Evolutionary conservation across 768 basidiomycete species (phyloP).

Genomic region (Coprinellus micaceus): DNA sequence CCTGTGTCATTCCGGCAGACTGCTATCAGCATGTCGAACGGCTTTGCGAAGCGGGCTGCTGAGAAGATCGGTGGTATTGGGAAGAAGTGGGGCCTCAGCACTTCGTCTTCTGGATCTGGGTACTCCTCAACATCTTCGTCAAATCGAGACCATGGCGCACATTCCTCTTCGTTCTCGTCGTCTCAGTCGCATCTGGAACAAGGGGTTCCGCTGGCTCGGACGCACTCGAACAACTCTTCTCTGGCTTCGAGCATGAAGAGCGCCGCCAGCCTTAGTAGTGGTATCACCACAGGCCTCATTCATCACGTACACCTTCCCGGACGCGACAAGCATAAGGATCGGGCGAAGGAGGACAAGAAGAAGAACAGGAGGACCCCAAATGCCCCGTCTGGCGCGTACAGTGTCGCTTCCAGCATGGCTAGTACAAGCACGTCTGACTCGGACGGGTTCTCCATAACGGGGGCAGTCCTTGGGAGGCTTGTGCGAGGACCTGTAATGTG

Average conservation of each 20-base stretch:
- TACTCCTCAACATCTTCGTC: conserved; percentile 45
- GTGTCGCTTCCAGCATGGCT: conserved; percentile 42
- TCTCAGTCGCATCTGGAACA: conserved; percentile 25
- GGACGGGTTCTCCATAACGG: conserved; percentile 41
- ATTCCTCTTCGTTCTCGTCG: neutral
- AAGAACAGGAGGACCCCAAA: conserved; percentile 54
- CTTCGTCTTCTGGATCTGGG: conserved; percentile 37
- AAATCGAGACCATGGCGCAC: conserved; percentile 15
- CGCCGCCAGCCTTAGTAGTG: conserved; percentile 7
- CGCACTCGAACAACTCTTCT: conserved; percentile 36
- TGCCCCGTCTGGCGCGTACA: conserved; percentile 57
- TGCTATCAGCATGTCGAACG: conserved; percentile 71
- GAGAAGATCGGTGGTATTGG: conserved; percentile 74
- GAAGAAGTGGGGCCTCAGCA: conserved; percentile 36
- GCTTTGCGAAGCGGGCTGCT: conserved; percentile 71
- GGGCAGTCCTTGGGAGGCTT: conserved; percentile 51
- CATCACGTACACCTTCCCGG: conserved; percentile 5
- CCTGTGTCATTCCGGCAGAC: conserved; percentile 26
- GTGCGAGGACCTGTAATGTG: conserved; percentile 51
- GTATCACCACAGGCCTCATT: conserved; percentile 3
- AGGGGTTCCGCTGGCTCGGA: conserved; percentile 28
- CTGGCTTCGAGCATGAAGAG: conserved; percentile 19
- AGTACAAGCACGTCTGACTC: conserved; percentile 45
- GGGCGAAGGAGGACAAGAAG: conserved; percentile 20
- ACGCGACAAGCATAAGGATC: neutral